A percentile compares a stretch with the other conserved stretches of the same genome.
phyloP scores from a whole-genome alignment of 2,329 filamentous ascomycete genomes.

The Gnomoniopsis smithogilvyi region DNA sequence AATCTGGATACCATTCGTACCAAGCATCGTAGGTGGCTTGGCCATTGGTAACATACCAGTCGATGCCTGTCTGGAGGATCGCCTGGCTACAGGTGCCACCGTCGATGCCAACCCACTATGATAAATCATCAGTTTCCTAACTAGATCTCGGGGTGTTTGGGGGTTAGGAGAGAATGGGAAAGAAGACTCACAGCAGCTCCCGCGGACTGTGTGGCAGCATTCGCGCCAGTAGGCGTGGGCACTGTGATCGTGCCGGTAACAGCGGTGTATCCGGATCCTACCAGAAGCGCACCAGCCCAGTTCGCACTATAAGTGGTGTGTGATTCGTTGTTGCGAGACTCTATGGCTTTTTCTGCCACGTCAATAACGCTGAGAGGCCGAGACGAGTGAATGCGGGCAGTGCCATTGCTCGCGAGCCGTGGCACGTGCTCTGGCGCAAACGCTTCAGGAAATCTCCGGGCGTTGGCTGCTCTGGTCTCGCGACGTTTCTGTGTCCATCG shows the following conservation, averaged over 20 bases:
- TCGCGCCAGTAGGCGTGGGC: constrained; percentile 27
- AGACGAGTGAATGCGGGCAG: background rate
- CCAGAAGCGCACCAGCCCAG: constrained; percentile 52
- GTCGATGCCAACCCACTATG: constrained; percentile 59
- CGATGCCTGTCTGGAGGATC: constrained; percentile 55
- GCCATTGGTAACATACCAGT: constrained; percentile 45
- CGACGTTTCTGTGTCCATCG: background rate
- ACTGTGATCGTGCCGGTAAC: constrained; percentile 51
- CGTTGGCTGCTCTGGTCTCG: background rate
- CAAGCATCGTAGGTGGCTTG: constrained; percentile 42
- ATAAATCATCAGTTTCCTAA: constrained; percentile 32
- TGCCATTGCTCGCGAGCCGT: too few relatives aligned
- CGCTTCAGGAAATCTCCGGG: too few relatives aligned
- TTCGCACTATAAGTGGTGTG: background rate
- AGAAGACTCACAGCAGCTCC: background rate
- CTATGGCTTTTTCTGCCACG: background rate
- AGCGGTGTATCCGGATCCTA: constrained; percentile 43
- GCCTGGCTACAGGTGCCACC: constrained; percentile 34
- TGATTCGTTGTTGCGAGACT: background rate
- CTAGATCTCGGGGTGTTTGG: constrained; percentile 23
- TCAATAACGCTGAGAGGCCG: background rate
- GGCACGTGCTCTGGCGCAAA: too few relatives aligned
- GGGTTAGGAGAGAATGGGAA: constrained; percentile 16
- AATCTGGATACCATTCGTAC: constrained; percentile 59
- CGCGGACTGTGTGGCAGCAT: background rate